Evolutionary conservation across 2,329 filamentous ascomycete genomes (phyloP).

Genomic region (Penicillium sp.): DNA sequence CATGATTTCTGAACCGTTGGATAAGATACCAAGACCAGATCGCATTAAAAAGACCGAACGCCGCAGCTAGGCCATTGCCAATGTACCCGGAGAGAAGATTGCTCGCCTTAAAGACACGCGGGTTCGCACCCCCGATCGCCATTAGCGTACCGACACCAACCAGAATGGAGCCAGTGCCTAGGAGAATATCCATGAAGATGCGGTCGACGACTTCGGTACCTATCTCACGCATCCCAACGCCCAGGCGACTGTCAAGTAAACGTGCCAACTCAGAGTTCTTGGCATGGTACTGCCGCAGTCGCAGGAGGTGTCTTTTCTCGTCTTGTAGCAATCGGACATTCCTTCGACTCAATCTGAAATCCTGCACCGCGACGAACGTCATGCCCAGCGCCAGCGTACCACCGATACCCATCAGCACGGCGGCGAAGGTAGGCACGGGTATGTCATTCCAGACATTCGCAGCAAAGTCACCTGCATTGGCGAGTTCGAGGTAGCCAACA

Average conservation of each 20-base stretch:
- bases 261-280: slow-evolving; percentile 20
- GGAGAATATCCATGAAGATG: slow-evolving; percentile 51
- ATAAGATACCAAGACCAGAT: slow-evolving; percentile 50
- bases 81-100: slow-evolving; percentile 58
- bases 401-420: slow-evolving; percentile 54
- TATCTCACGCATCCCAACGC: slow-evolving; percentile 50
- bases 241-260: slow-evolving; percentile 40
- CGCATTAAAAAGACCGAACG: slow-evolving; percentile 52
- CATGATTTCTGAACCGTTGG: slow-evolving; percentile 42
- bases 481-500: slow-evolving; percentile 55
- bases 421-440: slow-evolving; percentile 51
- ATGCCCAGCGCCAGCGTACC: slow-evolving; percentile 48
- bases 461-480: slow-evolving; percentile 57
- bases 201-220: slow-evolving; percentile 54
- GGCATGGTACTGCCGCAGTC: slow-evolving; percentile 12
- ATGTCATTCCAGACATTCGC: slow-evolving; percentile 58
- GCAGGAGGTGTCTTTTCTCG: slow-evolving; percentile 41
- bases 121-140: slow-evolving; percentile 53
- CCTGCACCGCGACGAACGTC: slow-evolving; percentile 48
- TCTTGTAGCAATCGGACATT: slow-evolving; percentile 49
- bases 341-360: slow-evolving; percentile 44
- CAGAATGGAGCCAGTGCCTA: slow-evolving; percentile 51
- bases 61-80: slow-evolving; percentile 52
- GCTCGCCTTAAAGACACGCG: slow-evolving; percentile 44
- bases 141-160: slow-evolving; percentile 54